A percentile compares a stretch with the other conserved stretches of the same genome.
phyloP scores from a whole-genome alignment of 345 rosid genomes.

The Excoecaria cochinchinensis region DNA sequence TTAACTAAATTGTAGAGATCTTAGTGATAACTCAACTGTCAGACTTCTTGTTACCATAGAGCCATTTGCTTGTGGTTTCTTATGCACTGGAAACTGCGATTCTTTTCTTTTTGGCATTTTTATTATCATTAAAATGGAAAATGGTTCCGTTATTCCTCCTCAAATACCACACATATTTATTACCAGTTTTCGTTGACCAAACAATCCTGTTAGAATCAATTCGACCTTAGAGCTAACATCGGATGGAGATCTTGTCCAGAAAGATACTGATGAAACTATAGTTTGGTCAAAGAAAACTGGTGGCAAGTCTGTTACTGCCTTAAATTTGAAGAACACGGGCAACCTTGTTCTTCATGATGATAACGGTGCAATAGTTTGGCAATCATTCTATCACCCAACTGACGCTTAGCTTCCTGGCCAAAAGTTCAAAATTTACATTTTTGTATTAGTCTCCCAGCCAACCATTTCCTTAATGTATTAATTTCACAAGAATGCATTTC shows the following conservation, averaged over 20 bases:
- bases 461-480: too few relatives aligned
- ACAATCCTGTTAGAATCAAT: constrained; percentile 19
- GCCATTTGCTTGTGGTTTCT: constrained; percentile 28
- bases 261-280: constrained; percentile 10
- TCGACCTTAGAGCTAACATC: constrained; percentile 19
- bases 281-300: constrained; percentile 26
- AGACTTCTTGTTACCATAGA: too few relatives aligned
- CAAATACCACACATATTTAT: constrained; percentile 25
- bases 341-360: constrained; percentile 23
- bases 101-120: constrained; percentile 25
- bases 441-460: too few relatives aligned
- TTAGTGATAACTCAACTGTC: too few relatives aligned
- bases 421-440: constrained; percentile 15
- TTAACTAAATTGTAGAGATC: too few relatives aligned
- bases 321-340: constrained; percentile 20
- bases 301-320: constrained; percentile 15
- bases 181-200: too few relatives aligned
- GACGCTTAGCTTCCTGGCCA: constrained; percentile 47
- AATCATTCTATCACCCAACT: constrained; percentile 54
- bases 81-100: constrained; percentile 11
- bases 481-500: too few relatives aligned
- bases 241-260: constrained; percentile 19
- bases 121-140: constrained; percentile 9
- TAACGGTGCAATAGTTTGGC: constrained; percentile 38
- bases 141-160: constrained; percentile 10